Percentiles rank a stretch among this genome's conserved stretches.
These are phyloP conservation scores for Calvatia gigantea DNA, from an alignment of 768 basidiomycete genomes.

Conservation along the genomic window DNA sequence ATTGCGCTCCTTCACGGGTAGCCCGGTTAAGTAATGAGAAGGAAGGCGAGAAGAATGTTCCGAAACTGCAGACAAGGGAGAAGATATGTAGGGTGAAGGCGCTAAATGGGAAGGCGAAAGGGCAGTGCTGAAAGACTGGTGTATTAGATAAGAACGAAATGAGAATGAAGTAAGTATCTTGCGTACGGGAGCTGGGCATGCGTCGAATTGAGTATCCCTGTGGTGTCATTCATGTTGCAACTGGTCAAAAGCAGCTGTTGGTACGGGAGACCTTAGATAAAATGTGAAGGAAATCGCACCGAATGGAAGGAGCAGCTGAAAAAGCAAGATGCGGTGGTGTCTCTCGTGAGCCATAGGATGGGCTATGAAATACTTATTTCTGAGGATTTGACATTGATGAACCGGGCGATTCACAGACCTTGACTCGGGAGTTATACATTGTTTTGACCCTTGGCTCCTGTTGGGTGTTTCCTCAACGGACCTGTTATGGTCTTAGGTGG, in stretches of 20 bases:
- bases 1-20: constrained; percentile 24
- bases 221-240: not conserved
- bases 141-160: not conserved
- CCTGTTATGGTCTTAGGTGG: too few relatives aligned
- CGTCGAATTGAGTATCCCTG: not conserved
- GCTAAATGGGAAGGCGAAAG: constrained; percentile 18
- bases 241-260: not conserved
- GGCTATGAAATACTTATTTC: constrained; percentile 5
- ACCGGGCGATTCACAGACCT: constrained; percentile 28
- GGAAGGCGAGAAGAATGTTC: constrained; percentile 34
- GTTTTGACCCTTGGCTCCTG: constrained; percentile 24
- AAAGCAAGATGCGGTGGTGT: constrained; percentile 14
- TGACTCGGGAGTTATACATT: constrained; percentile 44
- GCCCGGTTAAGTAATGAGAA: constrained; percentile 44
- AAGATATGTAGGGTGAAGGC: constrained; percentile 21
- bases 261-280: not conserved
- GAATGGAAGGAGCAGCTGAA: constrained; percentile 10
- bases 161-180: not conserved
- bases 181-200: constrained; percentile 1
- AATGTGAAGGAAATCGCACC: not conserved
- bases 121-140: not conserved
- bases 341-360: constrained; percentile 21
- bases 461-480: constrained; percentile 18
- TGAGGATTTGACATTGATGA: not conserved
- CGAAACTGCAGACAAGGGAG: constrained; percentile 25